Conservation (phyloP, 495 filamentous ascomycete species). For the Tuber calosporum region DNA sequence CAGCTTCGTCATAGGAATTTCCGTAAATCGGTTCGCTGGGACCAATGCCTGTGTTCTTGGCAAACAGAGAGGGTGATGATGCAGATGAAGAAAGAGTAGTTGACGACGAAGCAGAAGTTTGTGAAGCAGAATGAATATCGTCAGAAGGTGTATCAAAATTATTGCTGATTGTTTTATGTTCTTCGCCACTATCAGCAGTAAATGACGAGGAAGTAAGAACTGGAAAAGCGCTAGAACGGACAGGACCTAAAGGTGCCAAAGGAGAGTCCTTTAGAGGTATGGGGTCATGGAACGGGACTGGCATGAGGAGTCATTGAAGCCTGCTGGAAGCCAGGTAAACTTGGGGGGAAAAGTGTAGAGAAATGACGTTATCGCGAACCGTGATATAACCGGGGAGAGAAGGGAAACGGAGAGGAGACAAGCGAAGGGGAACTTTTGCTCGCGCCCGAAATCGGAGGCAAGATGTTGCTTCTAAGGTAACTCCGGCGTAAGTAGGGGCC, state of each 20-base stretch:
- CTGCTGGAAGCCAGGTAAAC: slow-evolving; percentile 39
- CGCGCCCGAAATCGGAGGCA: not conserved
- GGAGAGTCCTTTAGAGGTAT: slow-evolving; percentile 43
- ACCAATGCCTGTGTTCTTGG: slow-evolving; percentile 13
- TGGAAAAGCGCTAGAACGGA: slow-evolving; percentile 46
- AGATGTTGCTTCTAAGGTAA: not conserved
- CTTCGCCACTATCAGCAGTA: slow-evolving; percentile 24
- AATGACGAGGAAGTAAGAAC: slow-evolving; percentile 26
- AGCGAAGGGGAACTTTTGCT: slow-evolving; percentile 1
- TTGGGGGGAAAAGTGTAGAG: slow-evolving; percentile 21
- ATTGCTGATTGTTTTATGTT: slow-evolving; percentile 9
- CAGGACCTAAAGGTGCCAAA: slow-evolving; percentile 48
- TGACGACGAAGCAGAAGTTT: slow-evolving; percentile 15
- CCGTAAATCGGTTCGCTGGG: slow-evolving; percentile 12
- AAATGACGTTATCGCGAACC: slow-evolving; percentile 38
- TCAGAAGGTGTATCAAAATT: not conserved
- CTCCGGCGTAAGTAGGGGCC: not conserved
- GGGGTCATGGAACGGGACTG: slow-evolving; percentile 41
- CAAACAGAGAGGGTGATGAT: slow-evolving; percentile 18
- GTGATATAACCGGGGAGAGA: slow-evolving; percentile 28
- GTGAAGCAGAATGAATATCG: not conserved
- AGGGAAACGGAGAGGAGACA: not conserved
- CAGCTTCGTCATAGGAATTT: slow-evolving; percentile 15
- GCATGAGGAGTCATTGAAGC: slow-evolving; percentile 43
- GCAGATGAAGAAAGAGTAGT: slow-evolving; percentile 17